Evolutionary conservation across 2,329 filamentous ascomycete genomes (phyloP).

Genomic region (Trichophyton mentagrophytes): DNA sequence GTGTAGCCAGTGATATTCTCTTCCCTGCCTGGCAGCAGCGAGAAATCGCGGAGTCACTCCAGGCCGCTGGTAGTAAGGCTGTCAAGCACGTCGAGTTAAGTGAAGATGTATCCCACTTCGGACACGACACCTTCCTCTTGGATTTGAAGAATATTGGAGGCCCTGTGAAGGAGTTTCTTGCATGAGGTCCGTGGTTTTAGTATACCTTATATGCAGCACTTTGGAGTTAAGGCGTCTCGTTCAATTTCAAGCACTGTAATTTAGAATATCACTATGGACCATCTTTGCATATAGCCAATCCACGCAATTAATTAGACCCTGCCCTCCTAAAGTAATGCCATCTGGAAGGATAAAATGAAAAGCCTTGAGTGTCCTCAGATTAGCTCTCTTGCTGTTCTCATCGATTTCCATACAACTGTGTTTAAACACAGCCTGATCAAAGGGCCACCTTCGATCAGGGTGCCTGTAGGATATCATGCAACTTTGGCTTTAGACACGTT

Average conservation of each 20-base stretch:
- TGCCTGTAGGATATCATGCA: conserved; percentile 30
- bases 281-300: not conserved
- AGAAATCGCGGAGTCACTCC: conserved; percentile 76
- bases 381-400: conserved; percentile 35
- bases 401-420: conserved; percentile 26
- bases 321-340: not conserved
- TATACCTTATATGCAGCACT: not conserved
- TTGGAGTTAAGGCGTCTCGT: not conserved
- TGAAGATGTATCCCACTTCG: conserved; percentile 87
- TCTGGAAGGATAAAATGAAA: not conserved
- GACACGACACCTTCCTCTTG: conserved; percentile 89
- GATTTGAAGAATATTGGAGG: conserved; percentile 88
- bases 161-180: conserved; percentile 65
- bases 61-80: conserved; percentile 60
- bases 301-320: not conserved
- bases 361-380: conserved; percentile 27
- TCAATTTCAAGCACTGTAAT: not conserved
- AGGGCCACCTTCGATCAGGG: not conserved
- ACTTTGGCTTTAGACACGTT: conserved; percentile 34
- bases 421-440: not conserved
- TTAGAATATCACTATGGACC: not conserved
- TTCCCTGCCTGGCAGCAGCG: conserved; percentile 98
- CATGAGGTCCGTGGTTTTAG: conserved; percentile 28
- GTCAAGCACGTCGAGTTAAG: conserved; percentile 86
- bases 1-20: conserved; percentile 87